Evolutionary conservation across 2,329 filamentous ascomycete species (phyloP), one percentile per base, ranked within the genome.

Genomic region (Bipolaris cookei): DNA sequence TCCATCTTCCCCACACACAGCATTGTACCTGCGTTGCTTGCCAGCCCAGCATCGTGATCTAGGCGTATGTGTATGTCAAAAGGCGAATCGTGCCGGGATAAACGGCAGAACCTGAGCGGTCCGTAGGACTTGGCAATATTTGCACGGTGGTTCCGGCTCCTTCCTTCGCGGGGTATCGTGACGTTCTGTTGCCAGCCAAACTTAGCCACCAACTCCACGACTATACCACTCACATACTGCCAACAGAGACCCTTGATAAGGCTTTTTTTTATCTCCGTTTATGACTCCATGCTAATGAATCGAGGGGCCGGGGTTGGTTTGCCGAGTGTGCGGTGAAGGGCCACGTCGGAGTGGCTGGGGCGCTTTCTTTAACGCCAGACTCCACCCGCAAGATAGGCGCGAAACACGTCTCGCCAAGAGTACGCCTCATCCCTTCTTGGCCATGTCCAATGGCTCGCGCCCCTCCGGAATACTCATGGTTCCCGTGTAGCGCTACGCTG

Each of bases 401-500:
- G 35, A 25, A 38, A 54, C 28, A 48, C 16, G 34, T 28, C 4
- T 37, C 13, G 54, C 41, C 51, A 58, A 51, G 51, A 25, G 3
- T 28, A 46, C 56, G 54, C 47, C 56, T 52, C 44, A 45, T 16
- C 11, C 25, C 20, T 25, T 34, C 42, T 35, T 52, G 23, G 37
- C 56, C 50, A 51, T 54, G 51, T 56, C 52, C 50, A 54, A 51
- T 61, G 38, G 50, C 41, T 52, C 44, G 18, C 28, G 25, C 39
- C 47, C 16, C 23, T 48, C 38, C 23, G 25, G 35, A 44, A 50
- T 62, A 37, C 32, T 11, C 20, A 51, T 52, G 46, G 49, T 56
- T 63, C n/a, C 38, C 34, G 45, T 32, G 43, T 59, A 62, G 61
- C 51, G 59, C 45, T 41, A 32, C 42, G 32, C 28, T 21, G 41